Conservation (phyloP, 192 early-diverging fungal species). For the Dissophora ornata region DNA sequence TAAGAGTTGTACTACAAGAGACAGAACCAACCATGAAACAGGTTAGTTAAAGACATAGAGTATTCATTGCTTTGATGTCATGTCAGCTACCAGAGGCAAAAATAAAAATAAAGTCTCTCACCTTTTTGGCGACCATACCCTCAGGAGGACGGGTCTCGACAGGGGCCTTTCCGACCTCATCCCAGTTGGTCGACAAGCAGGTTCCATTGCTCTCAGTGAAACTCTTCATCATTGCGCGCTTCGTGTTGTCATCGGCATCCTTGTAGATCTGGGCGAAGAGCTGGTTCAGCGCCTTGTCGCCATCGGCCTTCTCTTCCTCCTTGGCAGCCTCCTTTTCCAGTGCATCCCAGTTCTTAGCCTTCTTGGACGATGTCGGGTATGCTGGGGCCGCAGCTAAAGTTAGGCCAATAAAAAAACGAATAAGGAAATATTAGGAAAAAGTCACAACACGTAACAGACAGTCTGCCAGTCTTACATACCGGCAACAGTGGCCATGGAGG, state of each 20-base stretch:
- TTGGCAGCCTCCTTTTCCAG: constrained; percentile 78
- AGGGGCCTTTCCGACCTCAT: constrained; percentile 82
- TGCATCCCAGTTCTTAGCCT: constrained; percentile 85
- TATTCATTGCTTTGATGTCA: background rate
- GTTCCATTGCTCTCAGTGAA: constrained; percentile 97
- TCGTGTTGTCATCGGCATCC: constrained; percentile 88
- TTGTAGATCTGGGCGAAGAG: constrained; percentile 95
- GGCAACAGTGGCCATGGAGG: constrained; percentile 57
- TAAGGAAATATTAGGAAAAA: background rate
- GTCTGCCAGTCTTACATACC: constrained; percentile 28
- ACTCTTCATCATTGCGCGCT: constrained; percentile 97
- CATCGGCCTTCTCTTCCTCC: constrained; percentile 87
- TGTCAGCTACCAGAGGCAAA: no score
- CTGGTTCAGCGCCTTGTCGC: constrained; percentile 89
- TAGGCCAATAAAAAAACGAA: background rate
- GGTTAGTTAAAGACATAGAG: no score
- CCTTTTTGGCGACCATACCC: constrained; percentile 87
- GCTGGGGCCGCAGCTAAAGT: constrained; percentile 15
- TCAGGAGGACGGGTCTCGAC: constrained; percentile 94
- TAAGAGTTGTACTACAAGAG: constrained; percentile 17
- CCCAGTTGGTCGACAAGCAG: constrained; percentile 94
- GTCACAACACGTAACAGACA: background rate
- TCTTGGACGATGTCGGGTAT: constrained; percentile 64
- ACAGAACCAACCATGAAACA: background rate
- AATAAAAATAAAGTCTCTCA: background rate